Percentiles rank a stretch among this genome's conserved stretches.
These are phyloP conservation scores for Diaporthe caulivora DNA, from an alignment of 2,329 filamentous ascomycete genomes.

Conservation along the genomic window DNA sequence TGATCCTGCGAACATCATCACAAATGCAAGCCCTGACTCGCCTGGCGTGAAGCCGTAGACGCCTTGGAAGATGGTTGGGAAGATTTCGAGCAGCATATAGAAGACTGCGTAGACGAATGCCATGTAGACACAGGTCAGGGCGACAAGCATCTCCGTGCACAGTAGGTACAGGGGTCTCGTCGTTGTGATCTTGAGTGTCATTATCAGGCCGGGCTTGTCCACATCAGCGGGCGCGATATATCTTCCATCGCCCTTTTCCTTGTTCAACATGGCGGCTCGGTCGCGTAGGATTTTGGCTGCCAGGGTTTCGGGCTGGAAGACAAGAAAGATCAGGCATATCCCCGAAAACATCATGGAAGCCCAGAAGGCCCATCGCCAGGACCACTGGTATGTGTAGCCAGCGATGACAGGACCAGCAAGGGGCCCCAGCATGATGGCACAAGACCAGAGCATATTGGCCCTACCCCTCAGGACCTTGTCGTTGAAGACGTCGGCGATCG, in stretches of 20 bases:
- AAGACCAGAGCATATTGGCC: conserved; percentile 45
- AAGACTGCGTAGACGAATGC: conserved; percentile 50
- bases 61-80: conserved; percentile 43
- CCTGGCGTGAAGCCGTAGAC: conserved; percentile 48
- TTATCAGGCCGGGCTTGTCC: conserved; percentile 38
- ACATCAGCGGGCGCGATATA: conserved; percentile 43
- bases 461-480: conserved; percentile 42
- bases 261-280: conserved; percentile 44
- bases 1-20: conserved; percentile 45
- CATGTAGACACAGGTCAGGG: conserved; percentile 47
- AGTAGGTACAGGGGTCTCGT: conserved; percentile 48
- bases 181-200: conserved; percentile 45
- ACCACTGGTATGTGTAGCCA: conserved; percentile 42
- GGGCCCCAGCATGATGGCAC: conserved; percentile 44
- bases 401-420: conserved; percentile 44
- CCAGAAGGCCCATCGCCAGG: conserved; percentile 47
- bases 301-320: conserved; percentile 44
- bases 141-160: conserved; percentile 47
- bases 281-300: conserved; percentile 43
- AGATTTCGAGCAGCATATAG: conserved; percentile 47
- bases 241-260: conserved; percentile 35
- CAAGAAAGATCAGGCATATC: conserved; percentile 38
- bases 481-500: conserved; percentile 44
- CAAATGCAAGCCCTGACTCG: conserved; percentile 44
- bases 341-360: conserved; percentile 42